Conservation (phyloP, 192 early-diverging fungal species). For the Backusella sp. region DNA sequence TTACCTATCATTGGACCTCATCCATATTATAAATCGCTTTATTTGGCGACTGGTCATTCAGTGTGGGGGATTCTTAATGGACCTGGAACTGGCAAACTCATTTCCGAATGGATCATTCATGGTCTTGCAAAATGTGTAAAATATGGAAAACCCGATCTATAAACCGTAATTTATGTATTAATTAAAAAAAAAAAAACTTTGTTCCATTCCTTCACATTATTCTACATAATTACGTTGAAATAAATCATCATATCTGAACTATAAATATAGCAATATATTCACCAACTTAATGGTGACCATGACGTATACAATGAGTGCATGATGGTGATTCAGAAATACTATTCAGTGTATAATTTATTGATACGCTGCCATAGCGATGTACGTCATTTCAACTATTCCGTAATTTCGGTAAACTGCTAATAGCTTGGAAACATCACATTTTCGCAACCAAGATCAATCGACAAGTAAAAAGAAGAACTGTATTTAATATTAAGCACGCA, state of each 20-base stretch:
- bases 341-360: background rate
- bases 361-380: background rate
- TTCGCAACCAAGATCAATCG: background rate
- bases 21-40: conserved; percentile 29
- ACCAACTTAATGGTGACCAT: background rate
- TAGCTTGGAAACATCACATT: background rate
- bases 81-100: conserved; percentile 40
- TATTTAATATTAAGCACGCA: background rate
- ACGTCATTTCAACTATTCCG: background rate
- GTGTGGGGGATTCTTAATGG: conserved; percentile 47
- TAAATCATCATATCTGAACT: too few species aligned
- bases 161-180: background rate
- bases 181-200: background rate
- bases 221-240: too few species aligned
- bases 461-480: background rate
- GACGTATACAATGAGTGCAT: too few species aligned
- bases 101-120: conserved; percentile 33
- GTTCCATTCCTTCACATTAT: background rate
- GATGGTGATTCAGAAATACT: background rate
- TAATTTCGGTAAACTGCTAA: background rate
- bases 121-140: background rate
- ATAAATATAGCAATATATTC: too few species aligned
- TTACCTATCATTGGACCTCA: conserved; percentile 40
- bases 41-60: conserved; percentile 45
- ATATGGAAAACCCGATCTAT: background rate